Conservation (phyloP, 495 filamentous ascomycete species). For the Penicillium taxi region DNA sequence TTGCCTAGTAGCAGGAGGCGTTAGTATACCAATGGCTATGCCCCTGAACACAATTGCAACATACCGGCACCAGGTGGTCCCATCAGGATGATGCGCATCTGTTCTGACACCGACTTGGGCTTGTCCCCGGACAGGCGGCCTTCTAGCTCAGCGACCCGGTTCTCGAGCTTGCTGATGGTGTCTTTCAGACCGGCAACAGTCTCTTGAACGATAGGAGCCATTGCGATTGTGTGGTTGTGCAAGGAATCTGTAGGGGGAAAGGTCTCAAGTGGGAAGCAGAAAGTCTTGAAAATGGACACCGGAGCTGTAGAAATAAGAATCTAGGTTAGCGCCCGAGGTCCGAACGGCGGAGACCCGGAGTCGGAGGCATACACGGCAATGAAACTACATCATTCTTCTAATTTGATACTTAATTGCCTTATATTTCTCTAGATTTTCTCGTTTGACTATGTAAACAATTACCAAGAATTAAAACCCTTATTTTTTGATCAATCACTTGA, state of each 20-base stretch:
- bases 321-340: constrained; percentile 28
- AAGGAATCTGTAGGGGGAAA: constrained; percentile 7
- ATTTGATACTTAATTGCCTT: no score
- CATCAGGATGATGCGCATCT: constrained; percentile 93
- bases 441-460: no score
- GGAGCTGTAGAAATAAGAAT: constrained; percentile 23
- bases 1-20: constrained; percentile 63
- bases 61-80: constrained; percentile 94
- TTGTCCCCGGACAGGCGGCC: constrained; percentile 45
- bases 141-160: constrained; percentile 73
- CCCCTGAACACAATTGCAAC: constrained; percentile 12
- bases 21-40: constrained; percentile 18
- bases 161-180: constrained; percentile 74
- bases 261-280: constrained; percentile 9
- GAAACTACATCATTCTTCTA: no score
- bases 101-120: constrained; percentile 43
- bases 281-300: constrained; percentile 27
- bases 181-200: constrained; percentile 64
- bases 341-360: no score
- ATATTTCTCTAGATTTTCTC: no score
- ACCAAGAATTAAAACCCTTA: no score
- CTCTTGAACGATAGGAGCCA: constrained; percentile 81
- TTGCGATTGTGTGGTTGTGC: constrained; percentile 37
- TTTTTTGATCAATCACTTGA: no score
- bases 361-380: constrained; percentile 13